Evolutionary conservation across 257 asterid genomes (phyloP).

Genomic region (Gardenia jasminoides): DNA sequence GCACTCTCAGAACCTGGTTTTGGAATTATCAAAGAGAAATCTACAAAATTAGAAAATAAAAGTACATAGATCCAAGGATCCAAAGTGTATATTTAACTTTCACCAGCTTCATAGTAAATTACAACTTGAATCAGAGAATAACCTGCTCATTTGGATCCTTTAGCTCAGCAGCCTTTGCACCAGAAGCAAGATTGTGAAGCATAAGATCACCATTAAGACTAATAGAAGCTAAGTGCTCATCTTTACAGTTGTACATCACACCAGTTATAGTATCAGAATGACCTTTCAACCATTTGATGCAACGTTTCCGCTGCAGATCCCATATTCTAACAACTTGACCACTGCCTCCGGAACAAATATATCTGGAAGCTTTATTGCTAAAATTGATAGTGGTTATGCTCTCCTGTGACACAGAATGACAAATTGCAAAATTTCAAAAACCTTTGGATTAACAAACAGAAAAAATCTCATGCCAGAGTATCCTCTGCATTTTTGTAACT

Average conservation of each 20-base stretch:
- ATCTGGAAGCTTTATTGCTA: conserved; percentile 93
- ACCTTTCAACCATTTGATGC: conserved; percentile 96
- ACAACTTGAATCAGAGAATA: conserved; percentile 18
- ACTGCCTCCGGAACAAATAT: conserved; percentile 93
- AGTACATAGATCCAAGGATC: conserved; percentile 9
- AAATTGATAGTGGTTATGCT: conserved; percentile 80
- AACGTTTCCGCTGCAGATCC: conserved; percentile 94
- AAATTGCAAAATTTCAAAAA: neutral
- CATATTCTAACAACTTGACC: conserved; percentile 93
- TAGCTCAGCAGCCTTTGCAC: conserved; percentile 87
- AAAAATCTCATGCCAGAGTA: neutral
- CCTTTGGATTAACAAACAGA: neutral
- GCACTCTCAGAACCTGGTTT: conserved; percentile 86
- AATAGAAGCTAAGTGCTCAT: conserved; percentile 93
- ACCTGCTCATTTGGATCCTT: conserved; percentile 98
- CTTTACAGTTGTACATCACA: conserved; percentile 93
- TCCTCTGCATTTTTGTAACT: neutral
- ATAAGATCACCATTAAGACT: conserved; percentile 93
- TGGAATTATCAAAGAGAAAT: conserved; percentile 34
- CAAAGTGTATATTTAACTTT: conserved; percentile 18
- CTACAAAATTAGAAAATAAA: conserved; percentile 29
- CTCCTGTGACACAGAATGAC: conserved; percentile 39
- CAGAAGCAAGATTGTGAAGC: conserved; percentile 97
- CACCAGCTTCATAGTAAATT: conserved; percentile 14
- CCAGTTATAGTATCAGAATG: conserved; percentile 86